phyloP scores from a whole-genome alignment of 768 basidiomycete genomes.

The Pisolithus sp. region DNA sequence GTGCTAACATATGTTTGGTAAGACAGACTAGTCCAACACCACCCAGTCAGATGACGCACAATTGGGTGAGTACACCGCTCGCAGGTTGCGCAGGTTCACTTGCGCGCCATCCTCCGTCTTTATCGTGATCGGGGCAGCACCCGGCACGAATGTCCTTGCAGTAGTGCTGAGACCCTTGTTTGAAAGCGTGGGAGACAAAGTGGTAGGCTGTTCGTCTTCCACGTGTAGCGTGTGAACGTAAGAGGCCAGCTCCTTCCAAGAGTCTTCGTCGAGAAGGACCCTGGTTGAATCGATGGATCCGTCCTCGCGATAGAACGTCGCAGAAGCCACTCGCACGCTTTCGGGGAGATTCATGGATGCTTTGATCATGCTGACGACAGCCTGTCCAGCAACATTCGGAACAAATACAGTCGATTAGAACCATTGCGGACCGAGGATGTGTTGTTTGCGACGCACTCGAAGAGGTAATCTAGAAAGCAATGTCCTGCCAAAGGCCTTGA shows the following conservation, averaged over 20 bases:
- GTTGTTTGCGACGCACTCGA: slow-evolving; percentile 16
- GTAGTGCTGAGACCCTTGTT: slow-evolving; percentile 15
- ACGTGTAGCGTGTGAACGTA: slow-evolving; percentile 27
- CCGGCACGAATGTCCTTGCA: slow-evolving; percentile 22
- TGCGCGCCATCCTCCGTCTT: slow-evolving; percentile 16
- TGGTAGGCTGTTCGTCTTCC: slow-evolving; percentile 21
- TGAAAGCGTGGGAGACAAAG: slow-evolving; percentile 7
- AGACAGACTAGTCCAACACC: background rate
- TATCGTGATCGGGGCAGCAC: slow-evolving; percentile 11
- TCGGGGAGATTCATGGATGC: slow-evolving; percentile 16
- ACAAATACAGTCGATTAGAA: background rate
- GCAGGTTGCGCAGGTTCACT: slow-evolving; percentile 8
- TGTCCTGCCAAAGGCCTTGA: slow-evolving; percentile 26
- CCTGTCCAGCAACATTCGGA: slow-evolving; percentile 5
- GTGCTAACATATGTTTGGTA: slow-evolving; percentile 13
- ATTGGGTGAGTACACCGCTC: slow-evolving; percentile 20
- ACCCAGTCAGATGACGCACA: slow-evolving; percentile 7
- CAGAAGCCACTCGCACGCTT: slow-evolving; percentile 15
- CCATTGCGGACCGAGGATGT: background rate
- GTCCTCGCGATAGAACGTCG: slow-evolving; percentile 25
- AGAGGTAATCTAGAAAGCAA: slow-evolving; percentile 27
- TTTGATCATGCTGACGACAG: slow-evolving; percentile 22
- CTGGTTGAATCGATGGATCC: slow-evolving; percentile 20
- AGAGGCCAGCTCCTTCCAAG: slow-evolving; percentile 27
- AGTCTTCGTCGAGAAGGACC: slow-evolving; percentile 25